phyloP scores from a whole-genome alignment of 768 basidiomycete genomes.

The Mycena metata region DNA sequence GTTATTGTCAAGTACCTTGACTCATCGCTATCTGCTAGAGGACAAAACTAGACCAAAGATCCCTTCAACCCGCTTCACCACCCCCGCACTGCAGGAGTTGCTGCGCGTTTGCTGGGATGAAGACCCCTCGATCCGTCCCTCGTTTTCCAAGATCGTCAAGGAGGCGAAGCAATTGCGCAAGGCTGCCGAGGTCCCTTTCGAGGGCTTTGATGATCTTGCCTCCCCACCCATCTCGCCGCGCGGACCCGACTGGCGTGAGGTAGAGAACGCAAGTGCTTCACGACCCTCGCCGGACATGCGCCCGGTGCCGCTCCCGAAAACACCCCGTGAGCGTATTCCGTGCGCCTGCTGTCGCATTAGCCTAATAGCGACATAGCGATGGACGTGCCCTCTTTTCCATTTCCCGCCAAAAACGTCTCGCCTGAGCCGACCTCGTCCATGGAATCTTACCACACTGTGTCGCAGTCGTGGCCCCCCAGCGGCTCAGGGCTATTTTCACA shows the following conservation, averaged over 20 bases:
- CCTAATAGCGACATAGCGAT: slow-evolving; percentile 20
- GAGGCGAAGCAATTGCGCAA: slow-evolving; percentile 61
- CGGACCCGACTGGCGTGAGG: slow-evolving; percentile 31
- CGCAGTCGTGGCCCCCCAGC: slow-evolving; percentile 30
- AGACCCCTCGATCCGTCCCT: slow-evolving; percentile 63
- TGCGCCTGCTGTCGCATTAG: background rate
- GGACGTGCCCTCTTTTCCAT: slow-evolving; percentile 30
- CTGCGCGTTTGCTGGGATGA: slow-evolving; percentile 70
- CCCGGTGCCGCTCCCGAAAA: slow-evolving; percentile 47
- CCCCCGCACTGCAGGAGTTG: slow-evolving; percentile 55
- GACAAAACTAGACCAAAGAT: slow-evolving; percentile 66
- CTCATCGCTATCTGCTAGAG: slow-evolving; percentile 47
- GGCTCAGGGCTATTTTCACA: slow-evolving; percentile 34
- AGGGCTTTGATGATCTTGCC: slow-evolving; percentile 46
- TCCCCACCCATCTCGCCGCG: slow-evolving; percentile 42
- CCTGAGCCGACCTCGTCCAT: slow-evolving; percentile 28
- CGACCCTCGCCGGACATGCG: slow-evolving; percentile 56
- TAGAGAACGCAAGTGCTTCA: slow-evolving; percentile 18
- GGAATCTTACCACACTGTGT: slow-evolving; percentile 45
- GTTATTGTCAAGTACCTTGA: slow-evolving; percentile 20
- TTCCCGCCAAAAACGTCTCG: slow-evolving; percentile 11
- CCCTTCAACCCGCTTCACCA: slow-evolving; percentile 53
- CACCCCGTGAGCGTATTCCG: slow-evolving; percentile 40
- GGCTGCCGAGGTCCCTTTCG: slow-evolving; percentile 44
- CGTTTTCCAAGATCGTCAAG: slow-evolving; percentile 63